A percentile compares a stretch with the other conserved stretches of the same genome.
Evolutionary conservation across 176 grass and related monocot species (phyloP).

Genomic region (Stipa capillata): DNA sequence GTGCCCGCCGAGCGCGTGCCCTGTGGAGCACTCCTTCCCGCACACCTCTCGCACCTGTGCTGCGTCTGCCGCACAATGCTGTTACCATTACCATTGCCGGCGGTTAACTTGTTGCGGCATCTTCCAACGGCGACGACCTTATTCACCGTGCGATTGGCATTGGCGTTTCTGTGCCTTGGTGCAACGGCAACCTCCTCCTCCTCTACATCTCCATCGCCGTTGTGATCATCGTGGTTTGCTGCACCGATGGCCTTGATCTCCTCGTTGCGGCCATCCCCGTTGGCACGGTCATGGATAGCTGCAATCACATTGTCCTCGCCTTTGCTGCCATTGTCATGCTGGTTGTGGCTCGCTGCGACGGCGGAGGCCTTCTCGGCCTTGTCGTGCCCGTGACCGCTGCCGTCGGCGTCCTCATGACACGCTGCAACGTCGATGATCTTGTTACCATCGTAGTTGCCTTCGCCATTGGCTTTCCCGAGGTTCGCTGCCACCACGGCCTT

Average conservation of each 20-base stretch:
- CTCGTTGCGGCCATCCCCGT: no score
- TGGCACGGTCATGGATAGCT: no score
- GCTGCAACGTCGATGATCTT: neutral
- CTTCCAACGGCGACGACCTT: neutral
- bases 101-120: neutral
- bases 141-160: no score
- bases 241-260: neutral
- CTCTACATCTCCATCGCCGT: neutral
- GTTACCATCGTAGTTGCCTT: neutral
- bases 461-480: neutral
- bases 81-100: neutral
- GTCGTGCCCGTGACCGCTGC: neutral
- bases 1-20: slow-evolving; percentile 37
- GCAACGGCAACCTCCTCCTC: no score
- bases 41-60: slow-evolving; percentile 37
- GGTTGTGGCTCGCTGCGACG: neutral
- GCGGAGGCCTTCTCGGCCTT: no score
- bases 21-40: neutral
- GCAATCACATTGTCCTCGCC: no score
- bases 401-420: neutral
- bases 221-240: neutral
- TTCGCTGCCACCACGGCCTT: neutral
- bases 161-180: no score
- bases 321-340: neutral
- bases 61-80: neutral